Evolutionary conservation across 352 stramenopile species (phyloP).

Genomic region (Blastocystis sp.): DNA sequence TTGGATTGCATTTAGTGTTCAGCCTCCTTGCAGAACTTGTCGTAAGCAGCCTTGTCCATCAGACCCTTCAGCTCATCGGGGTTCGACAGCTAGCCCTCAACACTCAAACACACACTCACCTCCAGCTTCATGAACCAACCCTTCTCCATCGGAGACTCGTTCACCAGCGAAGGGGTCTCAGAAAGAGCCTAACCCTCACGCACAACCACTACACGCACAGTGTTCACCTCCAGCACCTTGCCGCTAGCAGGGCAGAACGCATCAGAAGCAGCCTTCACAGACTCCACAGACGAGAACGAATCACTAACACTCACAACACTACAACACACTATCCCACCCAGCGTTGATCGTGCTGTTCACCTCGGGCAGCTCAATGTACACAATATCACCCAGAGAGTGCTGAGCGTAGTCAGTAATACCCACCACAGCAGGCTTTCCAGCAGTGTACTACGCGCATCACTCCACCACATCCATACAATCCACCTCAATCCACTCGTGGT

Average conservation of each 20-base stretch:
- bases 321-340: too few relatives aligned
- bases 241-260: conserved; percentile 85
- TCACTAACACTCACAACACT: too few relatives aligned
- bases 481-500: conserved; percentile 69
- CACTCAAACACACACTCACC: conserved; percentile 18
- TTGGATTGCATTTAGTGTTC: conserved; percentile 58
- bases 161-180: conserved; percentile 69
- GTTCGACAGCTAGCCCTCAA: conserved; percentile 68
- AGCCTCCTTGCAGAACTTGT: conserved; percentile 71
- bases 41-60: conserved; percentile 70
- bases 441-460: conserved; percentile 2
- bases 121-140: conserved; percentile 71
- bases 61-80: conserved; percentile 68
- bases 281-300: too few relatives aligned
- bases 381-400: conserved; percentile 90
- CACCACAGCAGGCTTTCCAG: conserved; percentile 73
- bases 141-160: conserved; percentile 70
- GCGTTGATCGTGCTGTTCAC: conserved; percentile 84
- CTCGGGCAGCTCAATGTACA: conserved; percentile 92
- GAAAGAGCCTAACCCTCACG: conserved; percentile 60
- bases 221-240: conserved; percentile 88
- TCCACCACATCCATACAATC: neutral
- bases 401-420: conserved; percentile 96
- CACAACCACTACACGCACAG: conserved; percentile 70
- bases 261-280: conserved; percentile 94